Base-by-base conservation (phyloP, 306 rosid species). In the Malus sylvestris region DNA sequence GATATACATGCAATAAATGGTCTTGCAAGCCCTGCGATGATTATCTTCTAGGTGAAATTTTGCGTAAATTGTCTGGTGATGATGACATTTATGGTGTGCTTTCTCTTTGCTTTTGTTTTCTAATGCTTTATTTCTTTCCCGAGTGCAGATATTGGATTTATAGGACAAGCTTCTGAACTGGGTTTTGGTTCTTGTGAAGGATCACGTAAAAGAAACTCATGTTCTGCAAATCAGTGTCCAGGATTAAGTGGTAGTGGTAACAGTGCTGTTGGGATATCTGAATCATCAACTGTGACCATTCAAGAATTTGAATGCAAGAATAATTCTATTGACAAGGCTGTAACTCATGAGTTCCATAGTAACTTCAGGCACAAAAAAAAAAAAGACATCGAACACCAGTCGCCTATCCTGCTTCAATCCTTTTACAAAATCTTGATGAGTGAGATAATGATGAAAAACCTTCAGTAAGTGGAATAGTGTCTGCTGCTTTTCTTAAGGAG, bases 201-300 rank as follows among this genome's bases (percentile, higher is more conserved):
- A 80, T 80, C 90, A 16, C 84, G 81, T 67, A n/a, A 83, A 60
- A 85, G 80, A 81, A 89, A 87, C 78, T 85, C 84, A 79, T 80
- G 87, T 83, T 88, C 91, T 0, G 99, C 86, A 76, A 88, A 93
- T 79, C 85, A 74, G 70, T 92, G 96, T 80, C 89, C 96, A 1
- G 90, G 93, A 77, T 86, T 88, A 78, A 95, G 99, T 78, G 93
- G 91, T 72, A 88, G 86, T 81, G 87, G 92, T 84, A 89, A 79
- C 49, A 85, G 81, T 61, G 86, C 84, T 83, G 83, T 86, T 80
- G 92, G 88, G 68, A 78, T 85, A 57, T 87, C 92, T 51, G 96
- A 92, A 76, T 87, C 91, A 76, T 87, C 91, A 44, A 67, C 87
- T 49, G 84, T 78, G 71, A 86, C 95, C 27, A 70, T 81, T 75